Evolutionary conservation across 1,284 basidiomycete genomes (phyloP), one percentile per base, ranked within the genome.

Genomic region (Lignosus rhinocerotis): DNA sequence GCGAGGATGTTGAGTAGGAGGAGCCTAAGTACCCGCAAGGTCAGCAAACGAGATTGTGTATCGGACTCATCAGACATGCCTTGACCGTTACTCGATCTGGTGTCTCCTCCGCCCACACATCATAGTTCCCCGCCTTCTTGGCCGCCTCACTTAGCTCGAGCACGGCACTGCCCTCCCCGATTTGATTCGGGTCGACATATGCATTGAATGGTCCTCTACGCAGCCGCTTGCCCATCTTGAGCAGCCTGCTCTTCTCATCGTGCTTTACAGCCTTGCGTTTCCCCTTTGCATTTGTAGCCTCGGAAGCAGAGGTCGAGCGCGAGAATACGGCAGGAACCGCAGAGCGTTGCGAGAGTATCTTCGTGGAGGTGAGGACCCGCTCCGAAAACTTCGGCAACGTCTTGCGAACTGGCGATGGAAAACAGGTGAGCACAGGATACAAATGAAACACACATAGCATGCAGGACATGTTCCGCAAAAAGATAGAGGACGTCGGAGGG

Each of bases 321-420:
- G 92, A 88, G 52, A 82, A 76, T 44, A 96, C 84, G 0, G 94
- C 91, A 12, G 94, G 93, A 2, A 94, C 83, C 19, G 93, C 92
- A 3, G 92, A 94, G 32, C 93, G 88, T 72, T 93, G 85, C 0
- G 84, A 74, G 16, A 98, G 84, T 44, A 97, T 90, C 77, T 93
- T 91, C 6, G 90, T 79, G 0, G 92, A 92, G 38, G 86, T 92
- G 21, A 96, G 78, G 48, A 81, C 75, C 1, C 76, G 67, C 25
- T 73, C 75, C 16, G 84, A 84, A 67, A 81, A 86, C 62, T 80
- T 80, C 12, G 82, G 83, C 3, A 87, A 67, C 5, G 73, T 71
- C 64, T 78, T 81, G 58, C 87, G 82, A 59, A 87, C 88, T 91
- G 62, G 4, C 50, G 11, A 48, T 8, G 30, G 1, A 73, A n/a